A percentile compares a stretch with the other conserved stretches of the same genome.
These are phyloP conservation scores for Huiozyma sinensis DNA, from an alignment of 805 yeast species.

Conservation along the genomic window DNA sequence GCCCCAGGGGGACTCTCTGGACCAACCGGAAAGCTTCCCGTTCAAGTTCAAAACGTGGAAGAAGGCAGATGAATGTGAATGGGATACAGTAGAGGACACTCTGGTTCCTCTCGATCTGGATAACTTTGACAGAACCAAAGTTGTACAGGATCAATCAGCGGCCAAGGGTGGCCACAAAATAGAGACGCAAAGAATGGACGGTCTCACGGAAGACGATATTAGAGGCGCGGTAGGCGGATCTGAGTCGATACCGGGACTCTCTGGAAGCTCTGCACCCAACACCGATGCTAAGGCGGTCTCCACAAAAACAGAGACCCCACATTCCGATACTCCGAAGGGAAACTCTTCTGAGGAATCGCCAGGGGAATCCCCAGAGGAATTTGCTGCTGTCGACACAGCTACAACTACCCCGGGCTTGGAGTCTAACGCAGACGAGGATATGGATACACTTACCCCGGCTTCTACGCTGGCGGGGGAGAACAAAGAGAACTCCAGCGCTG, in stretches of 20 bases:
- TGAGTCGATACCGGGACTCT: conserved; percentile 37
- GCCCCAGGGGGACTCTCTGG: neutral
- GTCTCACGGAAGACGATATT: conserved; percentile 37
- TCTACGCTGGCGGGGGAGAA: no score
- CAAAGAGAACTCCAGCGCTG: no score
- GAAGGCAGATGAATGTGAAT: neutral
- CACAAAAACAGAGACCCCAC: neutral
- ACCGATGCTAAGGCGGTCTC: conserved; percentile 1
- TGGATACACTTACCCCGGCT: no score
- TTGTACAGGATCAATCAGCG: conserved; percentile 2
- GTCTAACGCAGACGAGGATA: no score
- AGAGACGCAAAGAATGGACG: conserved; percentile 5
- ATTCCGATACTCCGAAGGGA: neutral
- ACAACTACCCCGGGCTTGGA: no score
- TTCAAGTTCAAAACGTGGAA: conserved; percentile 20
- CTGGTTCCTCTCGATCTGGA: conserved; percentile 30
- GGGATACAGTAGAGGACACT: neutral
- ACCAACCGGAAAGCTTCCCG: conserved; percentile 11
- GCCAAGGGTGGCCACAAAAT: conserved; percentile 6
- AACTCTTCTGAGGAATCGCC: conserved; percentile 1
- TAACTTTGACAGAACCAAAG: conserved; percentile 23
- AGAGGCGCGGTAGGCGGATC: conserved; percentile 44
- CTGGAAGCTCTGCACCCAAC: conserved; percentile 9
- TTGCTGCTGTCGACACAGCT: neutral
- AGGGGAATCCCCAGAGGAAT: conserved; percentile 2